A percentile compares a stretch with the other conserved stretches of the same genome.
These are phyloP conservation scores for Mycena venus DNA, from an alignment of 768 basidiomycete species.

Conservation along the genomic window DNA sequence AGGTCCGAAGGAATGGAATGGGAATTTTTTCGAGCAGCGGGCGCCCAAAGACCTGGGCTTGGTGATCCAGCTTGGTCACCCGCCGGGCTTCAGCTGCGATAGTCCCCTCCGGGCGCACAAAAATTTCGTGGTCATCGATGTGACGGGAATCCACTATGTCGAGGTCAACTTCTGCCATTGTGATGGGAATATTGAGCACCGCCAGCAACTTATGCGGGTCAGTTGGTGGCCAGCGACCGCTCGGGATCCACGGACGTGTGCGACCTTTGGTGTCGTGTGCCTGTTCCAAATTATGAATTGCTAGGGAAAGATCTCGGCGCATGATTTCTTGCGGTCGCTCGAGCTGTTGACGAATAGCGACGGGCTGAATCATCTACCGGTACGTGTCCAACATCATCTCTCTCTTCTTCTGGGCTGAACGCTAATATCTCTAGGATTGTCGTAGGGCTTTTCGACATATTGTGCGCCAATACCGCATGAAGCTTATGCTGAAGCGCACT, in stretches of 20 bases:
- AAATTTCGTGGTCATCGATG: not conserved
- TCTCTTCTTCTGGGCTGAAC: not conserved
- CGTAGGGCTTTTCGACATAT: not conserved
- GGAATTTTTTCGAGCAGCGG: not conserved
- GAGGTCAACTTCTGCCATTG: not conserved
- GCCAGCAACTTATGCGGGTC: slow-evolving; percentile 23
- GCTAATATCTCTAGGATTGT: not conserved
- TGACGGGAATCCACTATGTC: not conserved
- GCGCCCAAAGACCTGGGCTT: not conserved
- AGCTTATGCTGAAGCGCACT: not conserved
- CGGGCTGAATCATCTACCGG: not conserved
- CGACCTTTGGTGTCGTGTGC: not conserved
- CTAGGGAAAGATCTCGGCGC: not conserved
- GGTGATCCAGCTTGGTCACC: slow-evolving; percentile 2
- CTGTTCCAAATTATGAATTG: slow-evolving; percentile 13
- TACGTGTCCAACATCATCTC: not conserved
- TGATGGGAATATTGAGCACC: not conserved
- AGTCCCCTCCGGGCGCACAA: not conserved
- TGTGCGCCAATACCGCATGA: not conserved
- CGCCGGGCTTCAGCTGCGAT: not conserved
- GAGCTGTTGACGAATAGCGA: slow-evolving; percentile 17
- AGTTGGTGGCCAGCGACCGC: slow-evolving; percentile 29
- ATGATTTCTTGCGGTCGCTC: not conserved
- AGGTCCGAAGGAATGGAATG: not conserved
- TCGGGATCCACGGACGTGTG: not conserved